phyloP scores from a whole-genome alignment of 2,329 filamentous ascomycete species.

The Fusarium sp. region DNA sequence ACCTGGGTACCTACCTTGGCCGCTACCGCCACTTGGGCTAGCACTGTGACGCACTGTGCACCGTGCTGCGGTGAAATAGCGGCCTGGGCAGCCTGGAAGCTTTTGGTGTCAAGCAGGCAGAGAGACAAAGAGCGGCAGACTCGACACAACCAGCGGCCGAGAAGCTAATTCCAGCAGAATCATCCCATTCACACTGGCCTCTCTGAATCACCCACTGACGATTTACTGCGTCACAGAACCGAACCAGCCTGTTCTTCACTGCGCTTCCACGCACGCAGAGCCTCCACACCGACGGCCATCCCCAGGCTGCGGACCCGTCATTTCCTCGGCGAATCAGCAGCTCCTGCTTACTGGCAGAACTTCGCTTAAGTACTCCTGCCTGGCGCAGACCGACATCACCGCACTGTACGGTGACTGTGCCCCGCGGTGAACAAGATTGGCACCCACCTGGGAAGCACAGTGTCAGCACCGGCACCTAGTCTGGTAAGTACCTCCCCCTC shows the following conservation, averaged over 20 bases:
- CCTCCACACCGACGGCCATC: constrained; percentile 25
- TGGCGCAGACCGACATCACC: not conserved
- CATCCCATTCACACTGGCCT: not conserved
- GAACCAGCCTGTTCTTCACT: constrained; percentile 3
- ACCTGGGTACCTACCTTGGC: constrained; percentile 11
- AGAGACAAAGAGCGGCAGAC: not conserved
- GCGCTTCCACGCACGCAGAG: constrained; percentile 5
- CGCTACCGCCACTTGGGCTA: constrained; percentile 30
- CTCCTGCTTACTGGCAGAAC: constrained; percentile 17
- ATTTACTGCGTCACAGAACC: constrained; percentile 4
- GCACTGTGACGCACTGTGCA: constrained; percentile 30
- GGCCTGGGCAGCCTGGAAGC: not conserved
- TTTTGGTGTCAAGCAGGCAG: not conserved
- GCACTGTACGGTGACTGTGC: constrained; percentile 32
- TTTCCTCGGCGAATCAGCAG: constrained; percentile 1
- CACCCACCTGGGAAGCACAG: constrained; percentile 25
- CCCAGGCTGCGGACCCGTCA: not conserved
- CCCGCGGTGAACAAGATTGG: constrained; percentile 30
- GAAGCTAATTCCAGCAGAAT: not conserved
- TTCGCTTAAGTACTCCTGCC: constrained; percentile 26
- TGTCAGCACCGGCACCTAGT: constrained; percentile 10
- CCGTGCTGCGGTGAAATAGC: constrained; percentile 8
- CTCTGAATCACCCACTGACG: constrained; percentile 18
- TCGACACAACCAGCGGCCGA: not conserved
- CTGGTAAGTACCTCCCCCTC: constrained; percentile 13